Evolutionary conservation across 768 basidiomycete genomes (phyloP).

Genomic region (Gelatoporia subvermispora): DNA sequence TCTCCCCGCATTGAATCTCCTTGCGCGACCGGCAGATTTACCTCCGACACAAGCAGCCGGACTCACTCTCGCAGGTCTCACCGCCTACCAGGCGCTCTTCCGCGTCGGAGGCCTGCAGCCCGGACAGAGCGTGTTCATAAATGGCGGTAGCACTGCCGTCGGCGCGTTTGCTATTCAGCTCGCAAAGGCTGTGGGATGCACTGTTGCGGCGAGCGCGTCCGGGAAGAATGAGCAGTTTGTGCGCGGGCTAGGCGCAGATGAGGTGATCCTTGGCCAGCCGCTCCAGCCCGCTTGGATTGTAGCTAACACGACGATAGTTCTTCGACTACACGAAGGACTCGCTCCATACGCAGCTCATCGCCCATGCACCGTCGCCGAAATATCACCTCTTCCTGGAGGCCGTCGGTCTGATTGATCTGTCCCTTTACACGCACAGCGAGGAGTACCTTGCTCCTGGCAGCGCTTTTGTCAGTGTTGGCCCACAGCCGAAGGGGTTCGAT

Average conservation of each 20-base stretch:
- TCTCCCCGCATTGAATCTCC: conserved; percentile 38
- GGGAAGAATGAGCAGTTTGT: conserved; percentile 56
- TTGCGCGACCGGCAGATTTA: conserved; percentile 43
- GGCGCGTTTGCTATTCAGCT: conserved; percentile 71
- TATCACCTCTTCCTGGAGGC: conserved; percentile 61
- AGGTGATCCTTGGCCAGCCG: conserved; percentile 31
- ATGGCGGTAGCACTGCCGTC: conserved; percentile 66
- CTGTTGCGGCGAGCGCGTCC: conserved; percentile 57
- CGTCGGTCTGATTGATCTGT: conserved; percentile 42
- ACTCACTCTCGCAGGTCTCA: conserved; percentile 50
- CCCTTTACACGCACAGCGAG: conserved; percentile 45
- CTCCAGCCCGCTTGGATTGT: not conserved
- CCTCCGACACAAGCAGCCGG: conserved; percentile 57
- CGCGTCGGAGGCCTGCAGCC: conserved; percentile 44
- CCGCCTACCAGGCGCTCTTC: conserved; percentile 54
- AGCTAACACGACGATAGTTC: no score
- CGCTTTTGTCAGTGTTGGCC: conserved; percentile 49
- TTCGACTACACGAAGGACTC: conserved; percentile 57
- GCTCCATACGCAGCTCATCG: conserved; percentile 39
- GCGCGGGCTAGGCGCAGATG: conserved; percentile 57
- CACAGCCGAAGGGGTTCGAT: conserved; percentile 31
- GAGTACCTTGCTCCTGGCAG: conserved; percentile 53
- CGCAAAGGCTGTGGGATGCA: conserved; percentile 59
- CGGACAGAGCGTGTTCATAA: conserved; percentile 60
- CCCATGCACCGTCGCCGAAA: conserved; percentile 42